A percentile compares a stretch with the other conserved stretches of the same genome.
These are phyloP conservation scores for Penicillium chermesinum DNA, from an alignment of 495 filamentous ascomycete species.

Conservation along the genomic window DNA sequence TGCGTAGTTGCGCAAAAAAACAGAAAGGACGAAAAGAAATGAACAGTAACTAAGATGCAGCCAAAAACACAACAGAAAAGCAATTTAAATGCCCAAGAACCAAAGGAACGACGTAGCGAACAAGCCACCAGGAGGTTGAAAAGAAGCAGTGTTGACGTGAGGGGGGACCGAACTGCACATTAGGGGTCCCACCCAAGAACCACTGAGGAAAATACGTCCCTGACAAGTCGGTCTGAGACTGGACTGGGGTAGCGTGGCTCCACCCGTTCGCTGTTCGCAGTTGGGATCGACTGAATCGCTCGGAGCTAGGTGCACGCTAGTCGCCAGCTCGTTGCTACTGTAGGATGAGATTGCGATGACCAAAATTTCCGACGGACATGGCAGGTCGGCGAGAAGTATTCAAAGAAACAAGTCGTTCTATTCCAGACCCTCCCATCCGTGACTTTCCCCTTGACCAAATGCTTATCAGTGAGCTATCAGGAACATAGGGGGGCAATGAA, in stretches of 20 bases:
- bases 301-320: conserved; percentile 1
- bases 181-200: not conserved
- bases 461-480: no score
- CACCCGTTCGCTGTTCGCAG: conserved; percentile 1
- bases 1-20: not conserved
- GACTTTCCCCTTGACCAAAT: no score
- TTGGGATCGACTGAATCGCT: not conserved
- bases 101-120: conserved; percentile 1
- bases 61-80: conserved; percentile 7
- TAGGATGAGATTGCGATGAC: no score
- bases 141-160: not conserved
- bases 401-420: no score
- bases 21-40: not conserved
- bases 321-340: not conserved
- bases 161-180: not conserved
- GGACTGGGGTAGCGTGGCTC: not conserved
- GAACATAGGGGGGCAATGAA: not conserved
- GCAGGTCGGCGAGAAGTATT: no score
- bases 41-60: conserved; percentile 5
- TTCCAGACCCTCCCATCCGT: no score
- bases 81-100: conserved; percentile 3
- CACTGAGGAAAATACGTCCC: conserved; percentile 3
- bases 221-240: conserved; percentile 6
- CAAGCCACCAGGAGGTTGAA: conserved; percentile 6
- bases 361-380: no score